These are phyloP conservation scores for Brettanomyces nanus DNA, from an alignment of 805 yeast genomes.

Conservation along the genomic window DNA sequence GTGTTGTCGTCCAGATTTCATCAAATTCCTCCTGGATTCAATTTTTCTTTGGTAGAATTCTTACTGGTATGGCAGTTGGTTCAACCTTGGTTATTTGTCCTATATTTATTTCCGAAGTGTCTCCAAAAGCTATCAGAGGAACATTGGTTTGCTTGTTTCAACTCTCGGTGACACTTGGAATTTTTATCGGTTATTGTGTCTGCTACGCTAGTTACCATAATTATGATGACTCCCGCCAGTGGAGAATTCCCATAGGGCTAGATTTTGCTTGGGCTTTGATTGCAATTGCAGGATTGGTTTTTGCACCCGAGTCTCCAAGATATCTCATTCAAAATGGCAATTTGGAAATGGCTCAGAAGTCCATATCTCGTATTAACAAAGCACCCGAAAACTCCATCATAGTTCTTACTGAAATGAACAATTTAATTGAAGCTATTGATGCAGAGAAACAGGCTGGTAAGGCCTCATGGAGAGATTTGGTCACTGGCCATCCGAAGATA, in stretches of 20 bases:
- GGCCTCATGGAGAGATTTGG: conserved; percentile 57
- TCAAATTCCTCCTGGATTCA: conserved; percentile 52
- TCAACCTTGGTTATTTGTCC: conserved; percentile 45
- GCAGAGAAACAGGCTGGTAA: conserved; percentile 54
- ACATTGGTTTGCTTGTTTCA: conserved; percentile 64
- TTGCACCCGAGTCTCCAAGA: conserved; percentile 67
- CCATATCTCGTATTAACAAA: conserved; percentile 54
- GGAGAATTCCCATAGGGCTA: conserved; percentile 57
- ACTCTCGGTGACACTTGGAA: conserved; percentile 62
- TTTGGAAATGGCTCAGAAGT: conserved; percentile 43
- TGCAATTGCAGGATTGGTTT: conserved; percentile 41
- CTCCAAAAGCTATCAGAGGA: conserved; percentile 68
- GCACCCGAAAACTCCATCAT: conserved; percentile 44
- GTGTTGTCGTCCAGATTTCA: conserved; percentile 52
- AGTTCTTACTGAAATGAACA: conserved; percentile 44
- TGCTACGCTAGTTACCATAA: conserved; percentile 53
- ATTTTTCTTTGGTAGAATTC: conserved; percentile 52
- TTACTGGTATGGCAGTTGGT: conserved; percentile 50
- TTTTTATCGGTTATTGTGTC: conserved; percentile 61
- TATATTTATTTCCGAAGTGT: conserved; percentile 56
- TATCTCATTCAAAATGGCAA: conserved; percentile 44
- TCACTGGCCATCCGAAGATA: conserved; percentile 58
- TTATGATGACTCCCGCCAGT: conserved; percentile 42
- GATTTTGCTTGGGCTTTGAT: conserved; percentile 46
- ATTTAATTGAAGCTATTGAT: conserved; percentile 53